A percentile compares a stretch with the other conserved stretches of the same genome.
Evolutionary conservation across 2,329 filamentous ascomycete genomes (phyloP).

Genomic region (Hypocrella siamensis): DNA sequence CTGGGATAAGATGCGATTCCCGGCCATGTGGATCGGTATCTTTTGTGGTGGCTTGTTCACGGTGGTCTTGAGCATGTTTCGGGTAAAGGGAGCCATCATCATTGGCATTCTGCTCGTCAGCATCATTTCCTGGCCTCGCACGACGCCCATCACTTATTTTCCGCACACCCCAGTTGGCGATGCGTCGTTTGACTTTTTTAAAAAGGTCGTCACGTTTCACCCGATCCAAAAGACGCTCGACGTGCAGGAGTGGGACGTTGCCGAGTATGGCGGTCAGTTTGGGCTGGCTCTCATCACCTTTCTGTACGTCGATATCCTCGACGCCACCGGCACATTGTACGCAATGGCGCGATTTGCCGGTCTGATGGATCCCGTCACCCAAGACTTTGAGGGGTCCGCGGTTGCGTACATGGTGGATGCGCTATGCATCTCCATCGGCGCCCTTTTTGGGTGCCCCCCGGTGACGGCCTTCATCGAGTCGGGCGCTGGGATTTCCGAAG

Average conservation of each 20-base stretch:
- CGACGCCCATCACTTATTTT: constrained; percentile 66
- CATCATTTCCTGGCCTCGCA: constrained; percentile 76
- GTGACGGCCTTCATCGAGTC: constrained; percentile 81
- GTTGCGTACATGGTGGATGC: constrained; percentile 76
- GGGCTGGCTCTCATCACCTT: constrained; percentile 77
- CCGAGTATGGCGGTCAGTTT: constrained; percentile 56
- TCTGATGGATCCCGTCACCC: constrained; percentile 64
- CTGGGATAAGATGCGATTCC: constrained; percentile 61
- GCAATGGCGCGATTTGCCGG: constrained; percentile 78
- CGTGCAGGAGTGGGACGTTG: constrained; percentile 61
- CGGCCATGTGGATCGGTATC: constrained; percentile 76
- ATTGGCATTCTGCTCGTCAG: constrained; percentile 69
- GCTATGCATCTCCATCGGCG: constrained; percentile 61
- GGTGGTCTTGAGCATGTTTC: constrained; percentile 67
- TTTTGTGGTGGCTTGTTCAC: constrained; percentile 75
- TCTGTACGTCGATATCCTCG: constrained; percentile 79
- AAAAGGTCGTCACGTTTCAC: constrained; percentile 73
- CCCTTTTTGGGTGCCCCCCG: constrained; percentile 61
- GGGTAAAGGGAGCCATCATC: constrained; percentile 77
- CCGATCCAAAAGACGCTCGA: constrained; percentile 53
- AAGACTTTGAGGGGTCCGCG: constrained; percentile 77
- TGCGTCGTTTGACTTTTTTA: constrained; percentile 70
- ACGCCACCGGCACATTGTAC: constrained; percentile 75
- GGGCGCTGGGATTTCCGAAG: constrained; percentile 80
- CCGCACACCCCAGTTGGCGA: constrained; percentile 56